Percentiles rank a stretch among this genome's conserved stretches.
These are phyloP conservation scores for Arachnopeziza araneosa DNA, from an alignment of 2,329 filamentous ascomycete species.

Conservation along the genomic window DNA sequence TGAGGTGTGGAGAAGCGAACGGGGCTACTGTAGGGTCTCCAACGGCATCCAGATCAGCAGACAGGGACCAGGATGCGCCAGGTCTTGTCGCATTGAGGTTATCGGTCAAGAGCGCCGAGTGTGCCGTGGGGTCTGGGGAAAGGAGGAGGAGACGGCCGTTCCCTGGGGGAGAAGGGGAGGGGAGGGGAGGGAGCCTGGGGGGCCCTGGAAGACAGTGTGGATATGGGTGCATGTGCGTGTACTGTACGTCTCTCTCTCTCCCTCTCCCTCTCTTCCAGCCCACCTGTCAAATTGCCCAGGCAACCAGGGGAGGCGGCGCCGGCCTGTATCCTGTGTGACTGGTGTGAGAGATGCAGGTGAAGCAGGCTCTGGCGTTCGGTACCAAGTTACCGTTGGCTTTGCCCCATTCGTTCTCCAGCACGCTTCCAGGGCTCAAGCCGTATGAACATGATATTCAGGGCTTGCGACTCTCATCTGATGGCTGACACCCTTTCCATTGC, in stretches of 20 bases:
- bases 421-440: conserved; percentile 4
- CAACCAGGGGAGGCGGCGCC: not conserved
- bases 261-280: too few relatives aligned
- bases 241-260: too few relatives aligned
- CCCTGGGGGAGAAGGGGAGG: not conserved
- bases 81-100: not conserved
- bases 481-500: not conserved
- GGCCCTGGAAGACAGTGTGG: too few relatives aligned
- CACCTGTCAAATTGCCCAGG: not conserved
- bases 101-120: conserved; percentile 10
- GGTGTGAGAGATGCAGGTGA: conserved; percentile 1
- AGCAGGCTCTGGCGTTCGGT: conserved; percentile 7
- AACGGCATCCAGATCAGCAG: conserved; percentile 5
- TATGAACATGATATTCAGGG: not conserved
- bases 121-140: conserved; percentile 9
- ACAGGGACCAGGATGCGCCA: conserved; percentile 1
- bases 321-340: not conserved
- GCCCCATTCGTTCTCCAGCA: conserved; percentile 5
- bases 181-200: not conserved
- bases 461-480: not conserved
- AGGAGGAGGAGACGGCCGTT: not conserved
- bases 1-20: conserved; percentile 9
- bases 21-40: not conserved
- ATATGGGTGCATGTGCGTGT: too few relatives aligned
- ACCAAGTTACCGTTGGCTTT: conserved; percentile 6